Percentiles rank a stretch among this genome's conserved stretches.
Evolutionary conservation across 2,329 filamentous ascomycete genomes (phyloP).

Genomic region (Alternaria angustiovoidea): DNA sequence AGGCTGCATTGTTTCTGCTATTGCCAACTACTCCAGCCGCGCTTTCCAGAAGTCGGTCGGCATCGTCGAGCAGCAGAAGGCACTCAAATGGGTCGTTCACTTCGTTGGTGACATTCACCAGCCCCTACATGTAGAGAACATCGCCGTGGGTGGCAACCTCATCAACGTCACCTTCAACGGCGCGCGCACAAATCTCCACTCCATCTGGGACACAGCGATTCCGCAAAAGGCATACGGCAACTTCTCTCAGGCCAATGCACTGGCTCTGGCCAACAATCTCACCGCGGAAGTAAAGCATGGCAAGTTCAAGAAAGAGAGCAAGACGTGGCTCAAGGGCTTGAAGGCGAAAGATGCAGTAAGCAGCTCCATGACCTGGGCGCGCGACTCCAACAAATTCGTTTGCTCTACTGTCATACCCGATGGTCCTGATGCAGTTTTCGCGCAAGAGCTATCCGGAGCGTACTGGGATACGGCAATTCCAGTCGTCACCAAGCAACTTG

Average conservation of each 20-base stretch:
- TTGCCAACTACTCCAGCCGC: conserved; percentile 59
- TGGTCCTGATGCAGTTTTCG: conserved; percentile 47
- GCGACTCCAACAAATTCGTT: conserved; percentile 54
- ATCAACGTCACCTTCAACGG: conserved; percentile 56
- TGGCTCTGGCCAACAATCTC: conserved; percentile 50
- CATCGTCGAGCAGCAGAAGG: conserved; percentile 51
- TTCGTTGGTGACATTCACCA: conserved; percentile 78
- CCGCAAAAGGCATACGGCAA: conserved; percentile 54
- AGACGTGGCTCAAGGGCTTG: conserved; percentile 50
- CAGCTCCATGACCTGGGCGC: conserved; percentile 53
- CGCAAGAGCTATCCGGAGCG: conserved; percentile 48
- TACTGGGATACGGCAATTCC: conserved; percentile 50
- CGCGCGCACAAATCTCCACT: conserved; percentile 53
- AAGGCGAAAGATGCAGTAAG: conserved; percentile 46
- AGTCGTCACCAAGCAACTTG: conserved; percentile 54
- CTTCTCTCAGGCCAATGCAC: conserved; percentile 49
- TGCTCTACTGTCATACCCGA: conserved; percentile 54
- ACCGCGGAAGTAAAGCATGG: conserved; percentile 51
- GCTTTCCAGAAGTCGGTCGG: conserved; percentile 44
- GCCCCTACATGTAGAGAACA: conserved; percentile 67
- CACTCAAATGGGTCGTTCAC: conserved; percentile 60
- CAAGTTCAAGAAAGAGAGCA: conserved; percentile 43
- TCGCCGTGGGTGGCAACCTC: conserved; percentile 55
- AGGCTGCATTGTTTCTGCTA: conserved; percentile 62
- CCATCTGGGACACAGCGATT: conserved; percentile 56